Evolutionary conservation across 2,329 filamentous ascomycete genomes (phyloP), one percentile per base, ranked within the genome.

Genomic region (Raffaelea ambrosiae): DNA sequence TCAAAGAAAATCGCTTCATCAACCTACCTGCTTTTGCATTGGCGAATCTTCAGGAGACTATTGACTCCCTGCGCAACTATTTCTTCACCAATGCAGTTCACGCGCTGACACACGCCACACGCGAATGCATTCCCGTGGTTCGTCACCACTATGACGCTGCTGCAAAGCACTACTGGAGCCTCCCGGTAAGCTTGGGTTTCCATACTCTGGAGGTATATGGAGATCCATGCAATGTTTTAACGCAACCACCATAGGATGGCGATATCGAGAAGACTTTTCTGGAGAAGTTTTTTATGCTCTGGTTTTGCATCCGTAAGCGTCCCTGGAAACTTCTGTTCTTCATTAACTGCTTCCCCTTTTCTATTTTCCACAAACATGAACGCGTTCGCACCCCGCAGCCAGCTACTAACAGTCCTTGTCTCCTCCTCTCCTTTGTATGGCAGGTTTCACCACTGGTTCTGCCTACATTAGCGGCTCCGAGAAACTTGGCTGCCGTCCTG

Each of bases 301-400:
- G 71, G 68, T 71, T 74, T 53, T 68, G 67, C 3, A 66, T 67
- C 11, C 62, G 73, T 76, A 55, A 57, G 72, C 63, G 2, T 21
- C n/a, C n/a, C n/a, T n/a, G n/a, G n/a, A n/a, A n/a, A 20, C 35
- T 11, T 38, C 18, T 38, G 5, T 38, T 38, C 16, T 10, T 29
- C 26, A n/a, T n/a, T n/a, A n/a, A n/a, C n/a, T n/a, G n/a, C n/a
- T n/a, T n/a, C n/a, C n/a, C n/a, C n/a, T n/a, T n/a, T n/a, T n/a
- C n/a, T n/a, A n/a, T n/a, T n/a, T n/a, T n/a, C n/a, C n/a, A n/a
- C n/a, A n/a, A n/a, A n/a, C n/a, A n/a, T n/a, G n/a, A n/a, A n/a
- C n/a, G n/a, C n/a, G n/a, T n/a, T n/a, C n/a, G n/a, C n/a, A n/a
- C n/a, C n/a, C n/a, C n/a, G n/a, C n/a, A n/a, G n/a, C n/a, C n/a